Conservation (phyloP, 768 basidiomycete species). For the Trametes elegans region DNA sequence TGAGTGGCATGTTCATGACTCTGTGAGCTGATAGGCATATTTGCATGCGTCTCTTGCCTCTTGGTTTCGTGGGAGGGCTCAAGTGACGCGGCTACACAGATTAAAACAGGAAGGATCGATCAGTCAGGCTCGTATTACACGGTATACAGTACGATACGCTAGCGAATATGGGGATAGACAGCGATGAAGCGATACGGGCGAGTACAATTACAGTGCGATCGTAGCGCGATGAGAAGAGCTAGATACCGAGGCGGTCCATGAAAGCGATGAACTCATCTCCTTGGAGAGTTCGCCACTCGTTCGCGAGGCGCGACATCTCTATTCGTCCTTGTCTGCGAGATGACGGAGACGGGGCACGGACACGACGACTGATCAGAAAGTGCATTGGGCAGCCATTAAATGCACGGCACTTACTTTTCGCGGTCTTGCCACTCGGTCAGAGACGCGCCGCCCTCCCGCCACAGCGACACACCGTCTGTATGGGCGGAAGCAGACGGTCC, state of each 20-base stretch:
- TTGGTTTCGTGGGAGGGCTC: too few species aligned
- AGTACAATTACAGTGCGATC: not conserved
- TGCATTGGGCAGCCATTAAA: too few species aligned
- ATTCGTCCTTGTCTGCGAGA: constrained; percentile 48
- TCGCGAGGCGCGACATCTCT: constrained; percentile 51
- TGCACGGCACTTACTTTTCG: constrained; percentile 42
- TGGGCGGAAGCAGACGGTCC: constrained; percentile 30
- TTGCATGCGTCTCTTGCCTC: too few species aligned
- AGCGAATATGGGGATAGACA: too few species aligned
- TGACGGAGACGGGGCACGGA: too few species aligned
- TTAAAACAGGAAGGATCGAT: too few species aligned
- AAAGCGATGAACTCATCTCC: constrained; percentile 15
- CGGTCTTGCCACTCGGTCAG: constrained; percentile 59
- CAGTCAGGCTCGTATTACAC: too few species aligned
- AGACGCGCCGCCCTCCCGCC: constrained; percentile 51
- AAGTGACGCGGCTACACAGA: too few species aligned
- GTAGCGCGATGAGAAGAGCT: not conserved
- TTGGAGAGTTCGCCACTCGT: constrained; percentile 47
- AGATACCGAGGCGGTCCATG: constrained; percentile 12
- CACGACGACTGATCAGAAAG: too few species aligned
- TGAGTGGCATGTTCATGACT: too few species aligned
- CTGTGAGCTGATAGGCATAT: too few species aligned
- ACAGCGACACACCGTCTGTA: constrained; percentile 29
- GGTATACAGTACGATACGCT: not conserved
- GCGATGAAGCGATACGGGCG: not conserved